These are phyloP conservation scores for Escovopsis weberi DNA, from an alignment of 2,329 filamentous ascomycete genomes.

Conservation along the genomic window DNA sequence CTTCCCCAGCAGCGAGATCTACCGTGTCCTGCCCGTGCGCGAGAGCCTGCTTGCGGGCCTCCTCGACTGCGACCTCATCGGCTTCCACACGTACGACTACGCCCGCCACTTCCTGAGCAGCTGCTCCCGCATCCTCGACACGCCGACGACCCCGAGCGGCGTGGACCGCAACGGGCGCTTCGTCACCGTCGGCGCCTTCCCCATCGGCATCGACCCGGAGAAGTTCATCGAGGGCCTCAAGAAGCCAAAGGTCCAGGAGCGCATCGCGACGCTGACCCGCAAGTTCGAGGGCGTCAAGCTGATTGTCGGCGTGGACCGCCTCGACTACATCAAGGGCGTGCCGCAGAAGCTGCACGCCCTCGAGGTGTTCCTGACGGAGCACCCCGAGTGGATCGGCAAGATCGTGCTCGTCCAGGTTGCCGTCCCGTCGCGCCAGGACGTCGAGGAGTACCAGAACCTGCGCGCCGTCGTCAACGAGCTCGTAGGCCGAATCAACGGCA, in stretches of 20 bases:
- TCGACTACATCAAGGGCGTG: constrained; percentile 98
- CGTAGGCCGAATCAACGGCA: constrained; percentile 91
- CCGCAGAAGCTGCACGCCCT: constrained; percentile 94
- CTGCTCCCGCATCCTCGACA: constrained; percentile 78
- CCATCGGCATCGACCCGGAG: constrained; percentile 93
- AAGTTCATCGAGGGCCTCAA: constrained; percentile 86
- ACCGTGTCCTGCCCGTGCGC: constrained; percentile 84
- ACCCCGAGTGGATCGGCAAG: constrained; percentile 96
- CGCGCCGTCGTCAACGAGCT: constrained; percentile 92
- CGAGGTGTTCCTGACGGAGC: constrained; percentile 91
- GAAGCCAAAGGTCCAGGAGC: constrained; percentile 72
- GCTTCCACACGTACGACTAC: constrained; percentile 98
- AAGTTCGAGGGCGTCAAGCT: constrained; percentile 95
- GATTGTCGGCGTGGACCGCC: constrained; percentile 88
- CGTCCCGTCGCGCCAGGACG: constrained; percentile 85
- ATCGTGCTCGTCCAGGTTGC: constrained; percentile 94
- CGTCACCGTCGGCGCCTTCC: constrained; percentile 86
- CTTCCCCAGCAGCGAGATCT: constrained; percentile 94
- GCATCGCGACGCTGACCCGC: constrained; percentile 68
- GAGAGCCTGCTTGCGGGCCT: constrained; percentile 79
- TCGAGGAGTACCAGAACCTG: constrained; percentile 95
- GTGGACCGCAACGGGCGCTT: constrained; percentile 83
- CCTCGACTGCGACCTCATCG: constrained; percentile 85
- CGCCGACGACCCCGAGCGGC: constrained; percentile 76
- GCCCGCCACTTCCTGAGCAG: constrained; percentile 94